Conservation (phyloP, 164 flowering plant genomes). For the Platanus orientalis region DNA sequence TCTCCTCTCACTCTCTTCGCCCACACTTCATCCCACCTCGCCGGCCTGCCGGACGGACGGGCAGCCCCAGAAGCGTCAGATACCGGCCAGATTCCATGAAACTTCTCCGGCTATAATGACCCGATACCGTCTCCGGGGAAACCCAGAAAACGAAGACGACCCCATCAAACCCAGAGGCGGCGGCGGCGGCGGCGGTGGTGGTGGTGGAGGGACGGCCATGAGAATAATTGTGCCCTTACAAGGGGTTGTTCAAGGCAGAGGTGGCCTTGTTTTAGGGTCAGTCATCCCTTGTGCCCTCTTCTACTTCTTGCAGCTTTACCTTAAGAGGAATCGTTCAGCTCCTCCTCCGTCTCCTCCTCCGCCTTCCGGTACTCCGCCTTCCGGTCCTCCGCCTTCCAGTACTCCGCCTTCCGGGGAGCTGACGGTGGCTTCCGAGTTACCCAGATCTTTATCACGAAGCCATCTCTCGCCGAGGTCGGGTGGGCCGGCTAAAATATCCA, state of each 20-base stretch:
- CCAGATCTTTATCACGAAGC: conserved; percentile 43
- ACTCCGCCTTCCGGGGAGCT: conserved; percentile 22
- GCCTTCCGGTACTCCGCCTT: neutral
- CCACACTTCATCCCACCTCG: neutral
- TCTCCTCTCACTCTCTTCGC: neutral
- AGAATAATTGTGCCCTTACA: conserved; percentile 90
- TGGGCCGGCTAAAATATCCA: conserved; percentile 53
- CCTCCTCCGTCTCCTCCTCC: conserved; percentile 37
- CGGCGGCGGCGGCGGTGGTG: conserved; percentile 11
- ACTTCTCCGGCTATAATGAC: conserved; percentile 30
- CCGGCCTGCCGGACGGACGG: conserved; percentile 12
- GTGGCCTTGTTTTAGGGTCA: conserved; percentile 81
- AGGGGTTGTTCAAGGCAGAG: conserved; percentile 85
- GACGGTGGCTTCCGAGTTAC: conserved; percentile 32
- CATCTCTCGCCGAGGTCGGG: conserved; percentile 50
- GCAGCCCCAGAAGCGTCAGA: conserved; percentile 1
- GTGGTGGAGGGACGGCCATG: conserved; percentile 61
- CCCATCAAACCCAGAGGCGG: conserved; percentile 9
- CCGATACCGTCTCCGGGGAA: conserved; percentile 19
- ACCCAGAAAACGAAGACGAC: conserved; percentile 22
- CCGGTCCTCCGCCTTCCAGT: conserved; percentile 7
- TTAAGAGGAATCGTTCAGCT: conserved; percentile 50
- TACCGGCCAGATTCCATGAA: conserved; percentile 12
- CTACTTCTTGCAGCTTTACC: conserved; percentile 77
- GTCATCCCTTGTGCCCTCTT: conserved; percentile 88